Base-by-base conservation (phyloP, 495 filamentous ascomycete species). In the Aspergillus bridgeri region DNA sequence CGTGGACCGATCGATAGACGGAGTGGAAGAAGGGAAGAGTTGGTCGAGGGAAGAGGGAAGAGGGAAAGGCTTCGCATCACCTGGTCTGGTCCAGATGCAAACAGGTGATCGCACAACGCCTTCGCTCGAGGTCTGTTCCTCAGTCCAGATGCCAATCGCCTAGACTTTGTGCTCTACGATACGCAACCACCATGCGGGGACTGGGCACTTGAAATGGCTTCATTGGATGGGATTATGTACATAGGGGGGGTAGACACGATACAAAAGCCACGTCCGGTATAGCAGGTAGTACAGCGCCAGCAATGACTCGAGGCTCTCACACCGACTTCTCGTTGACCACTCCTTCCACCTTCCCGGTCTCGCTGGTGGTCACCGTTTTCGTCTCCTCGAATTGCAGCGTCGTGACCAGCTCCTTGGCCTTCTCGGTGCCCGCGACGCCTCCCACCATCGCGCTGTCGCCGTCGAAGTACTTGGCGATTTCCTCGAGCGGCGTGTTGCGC, bases 401-500 rank as follows among this genome's bases (percentile, higher is more conserved):
- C 7, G 13, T 33, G 13, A 24, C 56, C 53, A 53, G 13, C 23
- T 58, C 42, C 54, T 66, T 13, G 53, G 33, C 56, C 44, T 61
- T 60, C 48, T 63, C 69, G 19, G 75, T 70, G 33, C 70, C 74
- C 33, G 63, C 67, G 45, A 51, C 69, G 38, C 75, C 75, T 47
- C 75, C 77, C 13, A 80, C 76, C 42, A 77, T 67, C 43, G 83
- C 83, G 0, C 74, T 69, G 13, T 85, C 79, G 29, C 83, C 82
- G 51, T 85, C 83, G 61, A 86, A 83, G 67, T 82, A 71, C 70
- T 77, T 79, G 56, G 77, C 80, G 6, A 89, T 81, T 69, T 87
- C 86, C 72, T 88, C 86, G 49, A 87, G 78, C 17, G 83, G 84
- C 15, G 80, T 80, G 51, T 83, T 82, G 58, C 78, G 79, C 47